A percentile compares a stretch with the other conserved stretches of the same genome.
Evolutionary conservation across 257 asterid species (phyloP).

Genomic region (Cruciata laevipes): DNA sequence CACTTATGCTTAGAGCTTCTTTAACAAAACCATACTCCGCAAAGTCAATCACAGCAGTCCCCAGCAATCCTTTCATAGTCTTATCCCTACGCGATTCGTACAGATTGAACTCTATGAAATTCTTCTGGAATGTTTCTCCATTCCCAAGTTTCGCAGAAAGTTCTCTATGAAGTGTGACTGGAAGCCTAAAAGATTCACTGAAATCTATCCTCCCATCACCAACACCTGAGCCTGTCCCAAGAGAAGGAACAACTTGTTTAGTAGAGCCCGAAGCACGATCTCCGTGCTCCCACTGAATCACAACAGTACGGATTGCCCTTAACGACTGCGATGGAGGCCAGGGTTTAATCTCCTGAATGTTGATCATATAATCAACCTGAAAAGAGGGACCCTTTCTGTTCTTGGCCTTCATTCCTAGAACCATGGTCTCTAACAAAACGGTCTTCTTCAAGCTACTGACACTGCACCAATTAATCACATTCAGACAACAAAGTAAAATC

Average conservation of each 20-base stretch:
- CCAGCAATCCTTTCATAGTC: constrained; percentile 59
- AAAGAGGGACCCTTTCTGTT: constrained; percentile 41
- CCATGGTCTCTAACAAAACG: constrained; percentile 34
- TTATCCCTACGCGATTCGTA: constrained; percentile 66
- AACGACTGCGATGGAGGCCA: constrained; percentile 91
- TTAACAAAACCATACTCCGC: constrained; percentile 55
- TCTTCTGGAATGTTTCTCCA: constrained; percentile 51
- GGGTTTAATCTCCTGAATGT: constrained; percentile 63
- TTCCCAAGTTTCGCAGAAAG: constrained; percentile 36
- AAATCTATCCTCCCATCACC: constrained; percentile 64
- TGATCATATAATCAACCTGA: constrained; percentile 52
- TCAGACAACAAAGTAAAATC: not conserved
- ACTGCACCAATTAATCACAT: constrained; percentile 14
- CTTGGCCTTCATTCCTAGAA: constrained; percentile 53
- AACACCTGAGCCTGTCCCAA: constrained; percentile 42
- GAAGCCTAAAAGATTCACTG: constrained; percentile 66
- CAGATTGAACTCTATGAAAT: constrained; percentile 57
- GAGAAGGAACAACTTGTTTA: constrained; percentile 50
- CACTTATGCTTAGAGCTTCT: constrained; percentile 38
- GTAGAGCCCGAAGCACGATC: constrained; percentile 54
- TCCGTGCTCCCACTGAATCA: constrained; percentile 78
- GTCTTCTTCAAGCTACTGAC: constrained; percentile 11
- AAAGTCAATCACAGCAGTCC: constrained; percentile 66
- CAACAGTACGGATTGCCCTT: constrained; percentile 42
- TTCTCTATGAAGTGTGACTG: constrained; percentile 44